A percentile compares a stretch with the other conserved stretches of the same genome.
Evolutionary conservation across 164 flowering plant species (phyloP).

Genomic region (Saururus chinensis): DNA sequence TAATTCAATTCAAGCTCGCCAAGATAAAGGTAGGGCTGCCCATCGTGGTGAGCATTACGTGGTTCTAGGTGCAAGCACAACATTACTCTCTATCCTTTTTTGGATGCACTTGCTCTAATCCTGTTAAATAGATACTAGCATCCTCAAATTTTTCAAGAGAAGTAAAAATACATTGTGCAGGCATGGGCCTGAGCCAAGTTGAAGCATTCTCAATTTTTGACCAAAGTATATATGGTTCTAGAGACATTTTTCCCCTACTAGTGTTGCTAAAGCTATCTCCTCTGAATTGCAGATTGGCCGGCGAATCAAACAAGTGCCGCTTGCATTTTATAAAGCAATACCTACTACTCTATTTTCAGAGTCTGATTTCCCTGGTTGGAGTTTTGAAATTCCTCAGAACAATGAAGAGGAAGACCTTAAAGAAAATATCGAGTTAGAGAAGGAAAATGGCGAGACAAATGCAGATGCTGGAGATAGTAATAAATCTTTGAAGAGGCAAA

Average conservation of each 20-base stretch:
- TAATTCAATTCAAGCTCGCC: no score
- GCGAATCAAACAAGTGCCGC: conserved; percentile 81
- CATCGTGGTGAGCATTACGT: no score
- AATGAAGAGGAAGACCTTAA: conserved; percentile 7
- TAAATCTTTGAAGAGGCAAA: conserved; percentile 33
- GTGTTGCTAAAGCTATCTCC: neutral
- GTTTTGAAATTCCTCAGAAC: conserved; percentile 29
- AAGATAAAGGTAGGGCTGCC: no score
- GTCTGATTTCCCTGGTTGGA: conserved; percentile 78
- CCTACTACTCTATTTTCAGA: conserved; percentile 69
- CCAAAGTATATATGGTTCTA: no score
- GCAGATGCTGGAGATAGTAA: conserved; percentile 11
- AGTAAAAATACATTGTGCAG: no score
- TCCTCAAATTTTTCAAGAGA: no score
- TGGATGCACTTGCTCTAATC: no score
- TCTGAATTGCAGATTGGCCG: conserved; percentile 47
- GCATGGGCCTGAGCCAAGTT: no score
- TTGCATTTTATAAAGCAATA: conserved; percentile 65
- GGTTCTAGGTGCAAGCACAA: no score
- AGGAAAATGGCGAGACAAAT: conserved; percentile 1
- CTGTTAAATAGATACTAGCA: no score
- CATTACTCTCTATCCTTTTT: no score
- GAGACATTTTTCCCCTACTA: neutral
- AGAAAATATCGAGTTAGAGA: neutral
- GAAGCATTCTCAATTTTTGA: no score